Conservation (phyloP, 441 rosid genomes). For the Syzygium syzygioides region DNA sequence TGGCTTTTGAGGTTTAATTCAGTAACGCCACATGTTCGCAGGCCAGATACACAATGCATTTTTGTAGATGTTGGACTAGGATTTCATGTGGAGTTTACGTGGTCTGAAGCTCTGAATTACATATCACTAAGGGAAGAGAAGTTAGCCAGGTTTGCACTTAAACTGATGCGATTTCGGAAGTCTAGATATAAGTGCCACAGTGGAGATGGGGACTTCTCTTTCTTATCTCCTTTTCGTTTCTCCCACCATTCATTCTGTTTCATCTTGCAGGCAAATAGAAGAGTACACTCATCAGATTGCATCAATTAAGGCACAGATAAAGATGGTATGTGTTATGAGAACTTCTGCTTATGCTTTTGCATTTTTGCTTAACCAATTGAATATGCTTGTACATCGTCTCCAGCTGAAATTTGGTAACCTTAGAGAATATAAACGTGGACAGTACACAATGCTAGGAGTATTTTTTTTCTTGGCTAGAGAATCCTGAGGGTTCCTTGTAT, state of each 20-base stretch:
- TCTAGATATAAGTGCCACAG: not conserved
- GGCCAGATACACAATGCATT: constrained; percentile 69
- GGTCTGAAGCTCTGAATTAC: constrained; percentile 72
- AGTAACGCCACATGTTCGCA: constrained; percentile 19
- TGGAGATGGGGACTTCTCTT: not conserved
- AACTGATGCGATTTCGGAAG: not conserved
- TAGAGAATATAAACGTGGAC: not conserved
- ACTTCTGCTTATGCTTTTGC: not conserved
- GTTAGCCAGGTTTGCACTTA: constrained; percentile 27
- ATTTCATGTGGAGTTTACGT: constrained; percentile 77
- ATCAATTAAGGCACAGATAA: constrained; percentile 70
- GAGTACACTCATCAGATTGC: constrained; percentile 53
- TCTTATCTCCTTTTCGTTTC: not conserved
- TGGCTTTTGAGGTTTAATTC: not conserved
- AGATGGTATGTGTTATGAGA: constrained; percentile 34
- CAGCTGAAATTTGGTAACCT: not conserved
- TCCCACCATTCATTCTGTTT: not conserved
- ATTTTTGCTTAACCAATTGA: not conserved
- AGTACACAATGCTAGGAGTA: not conserved
- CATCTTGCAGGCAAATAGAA: constrained; percentile 48
- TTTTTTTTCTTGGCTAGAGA: not conserved
- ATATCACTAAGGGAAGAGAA: constrained; percentile 59
- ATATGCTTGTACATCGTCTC: not conserved
- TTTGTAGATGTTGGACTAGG: constrained; percentile 77
- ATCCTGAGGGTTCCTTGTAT: not conserved